These are phyloP conservation scores for Solanum lycopersicoides DNA, from an alignment of 257 asterid genomes.

Conservation along the genomic window DNA sequence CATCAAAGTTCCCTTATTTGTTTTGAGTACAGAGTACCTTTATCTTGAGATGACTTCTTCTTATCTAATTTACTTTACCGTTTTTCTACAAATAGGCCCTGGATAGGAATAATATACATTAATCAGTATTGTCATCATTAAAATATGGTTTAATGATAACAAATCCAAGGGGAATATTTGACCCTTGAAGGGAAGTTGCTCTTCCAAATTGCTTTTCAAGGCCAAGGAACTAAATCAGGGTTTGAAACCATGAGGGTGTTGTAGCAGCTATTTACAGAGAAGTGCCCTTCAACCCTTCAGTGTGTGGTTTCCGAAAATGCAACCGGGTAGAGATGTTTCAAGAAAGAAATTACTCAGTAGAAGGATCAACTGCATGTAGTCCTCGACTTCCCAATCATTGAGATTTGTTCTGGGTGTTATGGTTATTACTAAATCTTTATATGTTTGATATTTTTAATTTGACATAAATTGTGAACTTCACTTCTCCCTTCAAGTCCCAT, in stretches of 20 bases:
- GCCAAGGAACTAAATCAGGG: neutral
- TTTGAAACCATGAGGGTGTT: neutral
- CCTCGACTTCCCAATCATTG: neutral
- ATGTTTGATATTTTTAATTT: neutral
- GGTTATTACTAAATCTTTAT: neutral
- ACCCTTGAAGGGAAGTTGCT: neutral
- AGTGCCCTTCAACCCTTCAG: neutral
- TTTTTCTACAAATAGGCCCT: neutral
- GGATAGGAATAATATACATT: neutral
- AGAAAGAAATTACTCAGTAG: neutral
- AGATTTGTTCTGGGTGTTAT: neutral
- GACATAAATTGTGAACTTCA: neutral
- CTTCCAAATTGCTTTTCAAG: neutral
- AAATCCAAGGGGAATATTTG: neutral
- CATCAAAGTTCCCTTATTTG: neutral
- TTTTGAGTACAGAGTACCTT: too few relatives aligned
- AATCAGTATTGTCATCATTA: neutral
- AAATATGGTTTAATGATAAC: neutral
- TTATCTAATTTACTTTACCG: neutral
- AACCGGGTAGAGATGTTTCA: neutral
- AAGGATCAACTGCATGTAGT: neutral
- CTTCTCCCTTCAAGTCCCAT: neutral
- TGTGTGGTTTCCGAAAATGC: neutral
- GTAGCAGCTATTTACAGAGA: neutral
- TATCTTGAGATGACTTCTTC: neutral